Evolutionary conservation across 169 alveolate species (phyloP), one percentile per base, ranked within the genome.

Genomic region (Plasmodium blacklocki): DNA sequence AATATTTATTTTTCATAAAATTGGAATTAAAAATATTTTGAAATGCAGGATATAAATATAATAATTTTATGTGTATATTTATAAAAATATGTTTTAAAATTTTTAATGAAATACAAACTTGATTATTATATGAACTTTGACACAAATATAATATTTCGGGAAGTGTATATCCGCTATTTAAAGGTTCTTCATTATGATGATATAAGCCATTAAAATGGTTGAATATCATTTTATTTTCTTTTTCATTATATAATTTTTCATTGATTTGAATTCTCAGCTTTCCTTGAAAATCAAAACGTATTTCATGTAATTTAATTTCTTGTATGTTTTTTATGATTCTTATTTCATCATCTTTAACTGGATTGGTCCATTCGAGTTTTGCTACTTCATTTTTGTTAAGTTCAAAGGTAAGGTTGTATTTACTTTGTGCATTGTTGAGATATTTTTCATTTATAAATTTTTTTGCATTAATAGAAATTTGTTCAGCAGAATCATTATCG

Each of bases 321-420:
- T 87, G 56, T 14, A 72, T 23, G 67, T 73, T 58, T 67, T 68
- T 49, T 23, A 59, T 93, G 15, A 64, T 92, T 50, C 88, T 19
- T 49, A 67, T 54, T 52, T 60, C 87, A 15, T 75, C 88, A 32
- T 93, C 86, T 21, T 91, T 89, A 15, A 93, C 92, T 14, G 96
- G 96, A 63, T 92, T 93, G 32, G 94, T 94, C 96, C 96, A 94
- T 88, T 92, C 93, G 49, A 91, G 59, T 78, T 94, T 94, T 0
- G 91, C 93, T 23, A 91, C 47, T 89, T 94, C 91, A 59, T 83
- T 83, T 54, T 83, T 70, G 32, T 80, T 78, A 14, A 59, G 18
- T 43, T 50, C 43, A 58, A 66, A 72, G 43, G 47, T 66, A 59
- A 80, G n/a, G 9, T 88, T 21, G 54, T 80, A 76, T 26, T 70